phyloP scores from a whole-genome alignment of 1,284 basidiomycete genomes.

The Ceratobasidium sp. region DNA sequence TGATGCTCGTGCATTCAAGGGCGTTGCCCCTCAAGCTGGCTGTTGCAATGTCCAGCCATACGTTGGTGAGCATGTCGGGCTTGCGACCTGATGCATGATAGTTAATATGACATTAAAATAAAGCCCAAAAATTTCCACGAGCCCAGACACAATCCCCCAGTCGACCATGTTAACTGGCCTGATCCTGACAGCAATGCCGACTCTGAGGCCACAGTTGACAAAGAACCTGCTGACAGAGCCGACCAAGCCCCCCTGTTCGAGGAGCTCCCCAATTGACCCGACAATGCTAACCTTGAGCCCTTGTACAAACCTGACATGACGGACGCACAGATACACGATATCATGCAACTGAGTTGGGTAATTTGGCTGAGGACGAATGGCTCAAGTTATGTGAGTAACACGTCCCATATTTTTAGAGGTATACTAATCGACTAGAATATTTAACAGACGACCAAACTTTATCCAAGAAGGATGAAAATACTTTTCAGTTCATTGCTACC shows the following conservation, averaged over 20 bases:
- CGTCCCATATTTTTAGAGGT: not conserved
- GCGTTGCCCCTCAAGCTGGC: too few relatives aligned
- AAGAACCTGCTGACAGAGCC: not conserved
- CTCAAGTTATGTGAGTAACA: not conserved
- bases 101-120: too few relatives aligned
- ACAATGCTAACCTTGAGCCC: not conserved
- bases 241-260: constrained; percentile 6
- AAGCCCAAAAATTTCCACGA: not conserved
- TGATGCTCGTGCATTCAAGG: too few relatives aligned
- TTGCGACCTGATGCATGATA: too few relatives aligned
- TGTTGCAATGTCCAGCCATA: too few relatives aligned
- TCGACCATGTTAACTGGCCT: constrained; percentile 5
- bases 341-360: not conserved
- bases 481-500: constrained; percentile 2
- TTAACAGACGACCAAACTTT: not conserved
- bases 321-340: not conserved
- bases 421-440: too few relatives aligned
- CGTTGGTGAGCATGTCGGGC: too few relatives aligned
- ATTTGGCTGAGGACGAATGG: constrained; percentile 3
- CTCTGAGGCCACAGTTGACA: not conserved
- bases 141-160: not conserved
- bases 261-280: not conserved
- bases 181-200: not conserved
- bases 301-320: not conserved
- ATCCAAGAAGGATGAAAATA: not conserved